phyloP scores from a whole-genome alignment of 2,329 filamentous ascomycete species.

The Domatiomyces globalis region DNA sequence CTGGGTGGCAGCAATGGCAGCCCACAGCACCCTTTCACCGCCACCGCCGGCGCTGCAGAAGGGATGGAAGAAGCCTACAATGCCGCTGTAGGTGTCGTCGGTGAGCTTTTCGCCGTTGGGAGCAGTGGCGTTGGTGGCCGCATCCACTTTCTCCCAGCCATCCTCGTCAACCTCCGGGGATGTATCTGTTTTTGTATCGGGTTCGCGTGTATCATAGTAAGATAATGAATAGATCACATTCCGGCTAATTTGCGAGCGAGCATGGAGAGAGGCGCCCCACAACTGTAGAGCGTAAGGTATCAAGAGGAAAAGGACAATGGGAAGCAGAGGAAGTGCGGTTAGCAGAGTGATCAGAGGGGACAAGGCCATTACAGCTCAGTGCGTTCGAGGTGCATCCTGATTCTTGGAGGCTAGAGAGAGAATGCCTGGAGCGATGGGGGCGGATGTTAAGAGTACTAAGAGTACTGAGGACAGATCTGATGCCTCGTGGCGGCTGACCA shows the following conservation, averaged over 20 bases:
- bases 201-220: constrained; percentile 25
- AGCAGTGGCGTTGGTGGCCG: constrained; percentile 30
- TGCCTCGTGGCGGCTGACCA: too few species aligned
- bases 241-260: constrained; percentile 8
- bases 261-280: constrained; percentile 11
- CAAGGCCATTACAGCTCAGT: constrained; percentile 9
- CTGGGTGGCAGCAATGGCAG: constrained; percentile 82
- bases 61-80: constrained; percentile 93
- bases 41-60: constrained; percentile 97
- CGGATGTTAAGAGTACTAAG: background rate
- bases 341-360: constrained; percentile 9
- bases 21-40: constrained; percentile 91
- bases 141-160: constrained; percentile 57
- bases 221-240: constrained; percentile 11
- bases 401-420: background rate
- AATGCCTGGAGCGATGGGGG: background rate
- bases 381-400: background rate
- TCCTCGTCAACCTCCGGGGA: constrained; percentile 31
- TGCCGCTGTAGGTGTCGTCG: constrained; percentile 58
- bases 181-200: background rate
- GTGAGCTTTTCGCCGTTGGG: constrained; percentile 28
- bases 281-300: constrained; percentile 1
- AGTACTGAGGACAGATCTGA: too few species aligned
- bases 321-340: constrained; percentile 9
- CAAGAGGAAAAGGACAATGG: constrained; percentile 7